Base-by-base conservation (phyloP, 2,329 filamentous ascomycete genomes). In the Diaporthe sp. region DNA sequence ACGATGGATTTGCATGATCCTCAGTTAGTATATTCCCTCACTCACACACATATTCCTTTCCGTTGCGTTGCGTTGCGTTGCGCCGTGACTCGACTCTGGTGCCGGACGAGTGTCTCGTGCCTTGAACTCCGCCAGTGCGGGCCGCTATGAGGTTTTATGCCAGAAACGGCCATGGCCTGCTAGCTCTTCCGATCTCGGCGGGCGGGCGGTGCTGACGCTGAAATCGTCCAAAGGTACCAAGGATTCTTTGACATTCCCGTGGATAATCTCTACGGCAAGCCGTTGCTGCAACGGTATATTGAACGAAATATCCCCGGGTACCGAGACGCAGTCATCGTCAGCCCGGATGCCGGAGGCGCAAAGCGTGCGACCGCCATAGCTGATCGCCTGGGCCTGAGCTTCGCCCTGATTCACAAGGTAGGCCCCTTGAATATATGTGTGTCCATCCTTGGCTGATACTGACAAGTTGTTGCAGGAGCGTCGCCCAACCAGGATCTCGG, bases 171-270 rank as follows among this genome's bases (percentile, higher is more conserved):
- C 49, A 55, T 31, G 15, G 49, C 65, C 65, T 70, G 65, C 49
- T 70, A 60, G 47, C 51, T 72, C 25, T 53, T 37, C 55, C 58
- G 72, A 67, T 55, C 17, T 44, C 55, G 51, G 37, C 57, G 28
- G 61, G 44, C 25, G n/a, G 39, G 25, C 42, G 71, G 61, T 73
- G 63, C 75, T 76, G 57, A 76, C 31, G 47, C 37, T 47, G n/a
- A 15, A 57, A 42, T 42, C 25, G 71, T 61, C 51, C n/a, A 31
- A 74, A 76, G 75, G 57, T 98, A 98, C 82, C 97, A 99, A 85
- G 97, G 97, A 72, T 99, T 98, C 88, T 98, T 99, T 82, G 96
- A 99, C 82, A 98, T 98, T 76, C 97, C 97, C 3, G 97, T 99
- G 73, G 97, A 99, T 86, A 99, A 99, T 83, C 89, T 99, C 25